Evolutionary conservation across 345 rosid species (phyloP), one percentile per base, ranked within the genome.

Genomic region (Brassica incana): DNA sequence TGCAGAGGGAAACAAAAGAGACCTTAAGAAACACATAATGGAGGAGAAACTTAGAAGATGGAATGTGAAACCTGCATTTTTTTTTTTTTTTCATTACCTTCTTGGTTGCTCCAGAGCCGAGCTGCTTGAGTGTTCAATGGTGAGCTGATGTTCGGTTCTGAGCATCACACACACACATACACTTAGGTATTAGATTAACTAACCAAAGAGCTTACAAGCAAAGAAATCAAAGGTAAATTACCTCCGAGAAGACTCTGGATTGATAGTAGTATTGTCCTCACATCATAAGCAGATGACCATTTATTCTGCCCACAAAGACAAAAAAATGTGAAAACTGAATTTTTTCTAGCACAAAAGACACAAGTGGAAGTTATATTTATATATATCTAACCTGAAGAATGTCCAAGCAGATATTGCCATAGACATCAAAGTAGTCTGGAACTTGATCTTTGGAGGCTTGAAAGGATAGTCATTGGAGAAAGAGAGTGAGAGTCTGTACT

Each of bases 211-310:
- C 45, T 64, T 4, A 72, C 43, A 25, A 0, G 16, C 9, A 43
- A 43, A 43, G 60, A 43, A 33, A 74, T 15, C 29, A 56, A 66
- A 27, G 0, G 5, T 50, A 64, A n/a, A 25, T 18, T 85, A 93
- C 99, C 99, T 91, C 99, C 99, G 35, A 95, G 90, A 73, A 95
- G 88, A 72, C 97, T 91, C 80, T 95, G 99, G 82, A 95, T 95
- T 0, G 99, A 95, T 4, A 95, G 27, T 77, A 95, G 82, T 50
- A 95, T 93, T 33, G 30, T 90, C 82, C 98, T 86, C 18, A 93
- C 98, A 86, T 95, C 99, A 69, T 95, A 95, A 9, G 99, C 99
- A 15, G 99, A 95, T 20, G 98, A 95, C 98, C 98, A 95, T 82
- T 95, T 90, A 78, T 93, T 96, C 99, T 95, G 65, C 67, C 54